phyloP scores from a whole-genome alignment of 768 basidiomycete genomes.

The Sistotremastrum suecicum region DNA sequence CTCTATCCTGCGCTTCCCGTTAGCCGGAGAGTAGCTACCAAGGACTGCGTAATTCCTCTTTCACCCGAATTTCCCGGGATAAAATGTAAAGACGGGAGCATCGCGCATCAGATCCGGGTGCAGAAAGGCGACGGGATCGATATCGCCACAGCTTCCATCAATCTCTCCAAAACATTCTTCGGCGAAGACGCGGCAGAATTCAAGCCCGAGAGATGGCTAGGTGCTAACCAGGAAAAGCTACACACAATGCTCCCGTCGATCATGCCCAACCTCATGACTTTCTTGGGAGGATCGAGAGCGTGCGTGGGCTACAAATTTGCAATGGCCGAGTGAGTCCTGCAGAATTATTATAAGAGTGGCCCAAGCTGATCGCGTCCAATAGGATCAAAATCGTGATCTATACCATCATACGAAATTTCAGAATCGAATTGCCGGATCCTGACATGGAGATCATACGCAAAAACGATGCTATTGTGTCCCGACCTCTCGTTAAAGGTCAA shows the following conservation, averaged over 20 bases:
- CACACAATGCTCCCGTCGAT: no score
- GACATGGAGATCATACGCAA: no score
- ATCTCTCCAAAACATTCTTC: conserved; percentile 41
- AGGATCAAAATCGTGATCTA: no score
- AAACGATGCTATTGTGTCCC: no score
- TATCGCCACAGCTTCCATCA: conserved; percentile 40
- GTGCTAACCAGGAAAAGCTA: no score
- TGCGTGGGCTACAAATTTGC: conserved; percentile 10
- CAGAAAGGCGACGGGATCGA: conserved; percentile 18
- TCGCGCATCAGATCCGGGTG: conserved; percentile 5
- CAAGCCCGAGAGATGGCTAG: conserved; percentile 16
- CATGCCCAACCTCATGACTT: conserved; percentile 6
- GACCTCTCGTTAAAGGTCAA: no score
- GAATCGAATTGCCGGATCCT: no score
- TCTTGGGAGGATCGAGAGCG: conserved; percentile 10
- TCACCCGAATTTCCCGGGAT: conserved; percentile 1
- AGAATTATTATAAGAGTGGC: no score
- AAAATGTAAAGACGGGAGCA: not conserved
- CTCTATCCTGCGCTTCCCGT: conserved; percentile 36
- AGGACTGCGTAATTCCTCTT: conserved; percentile 41
- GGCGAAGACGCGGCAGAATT: conserved; percentile 51
- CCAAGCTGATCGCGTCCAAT: no score
- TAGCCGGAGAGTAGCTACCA: conserved; percentile 28
- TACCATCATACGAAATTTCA: no score
- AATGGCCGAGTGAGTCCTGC: conserved; percentile 8